Base-by-base conservation (phyloP, 129 eudicot genomes). In the Cynara cardunculus region DNA sequence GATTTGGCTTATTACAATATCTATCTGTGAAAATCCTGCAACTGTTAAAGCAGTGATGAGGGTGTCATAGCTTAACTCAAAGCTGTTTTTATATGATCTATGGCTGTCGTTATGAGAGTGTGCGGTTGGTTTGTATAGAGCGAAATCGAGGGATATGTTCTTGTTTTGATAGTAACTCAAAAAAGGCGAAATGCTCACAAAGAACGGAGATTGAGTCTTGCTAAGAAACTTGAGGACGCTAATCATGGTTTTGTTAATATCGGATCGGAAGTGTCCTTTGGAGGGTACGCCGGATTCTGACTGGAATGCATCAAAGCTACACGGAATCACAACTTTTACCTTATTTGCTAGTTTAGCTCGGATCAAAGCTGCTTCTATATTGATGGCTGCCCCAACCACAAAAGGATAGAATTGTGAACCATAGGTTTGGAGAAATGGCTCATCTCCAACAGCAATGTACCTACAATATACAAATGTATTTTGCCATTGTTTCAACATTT, bases 311-410 rank as follows among this genome's bases (percentile, higher is more conserved):
- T 94, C 98, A 28, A 67, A 90, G 88, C 98, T 92, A 85, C 96
- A 92, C 39, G 98, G 97, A 59, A 90, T 89, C 10, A 94, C 92
- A 7, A 94, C 86, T 76, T 87, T 92, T 9, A 92, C 89, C 73
- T 84, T 85, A 41, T 84, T 80, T 67, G 90, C 87, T 74, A 94
- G 75, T 82, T 89, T 94, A 76, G 97, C 97, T 80, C 80, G 87
- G 77, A 72, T 35, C 30, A 94, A 78, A 72, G 98, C 97, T 83
- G 88, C 85, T 85, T 90, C 97, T 37, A 94, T 90, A 77, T 84
- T 94, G 22, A 82, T 89, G 86, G 97, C 98, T 72, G 98, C 97
- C 35, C 98, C 97, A 53, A 92, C 91, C 26, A 89, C 94, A 78
- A 76, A 90, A n/a, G 96, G 97, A 41, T 87, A 80, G 81, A 87